phyloP scores from a whole-genome alignment of 208 protist species.

The Naegleria fowleri region DNA sequence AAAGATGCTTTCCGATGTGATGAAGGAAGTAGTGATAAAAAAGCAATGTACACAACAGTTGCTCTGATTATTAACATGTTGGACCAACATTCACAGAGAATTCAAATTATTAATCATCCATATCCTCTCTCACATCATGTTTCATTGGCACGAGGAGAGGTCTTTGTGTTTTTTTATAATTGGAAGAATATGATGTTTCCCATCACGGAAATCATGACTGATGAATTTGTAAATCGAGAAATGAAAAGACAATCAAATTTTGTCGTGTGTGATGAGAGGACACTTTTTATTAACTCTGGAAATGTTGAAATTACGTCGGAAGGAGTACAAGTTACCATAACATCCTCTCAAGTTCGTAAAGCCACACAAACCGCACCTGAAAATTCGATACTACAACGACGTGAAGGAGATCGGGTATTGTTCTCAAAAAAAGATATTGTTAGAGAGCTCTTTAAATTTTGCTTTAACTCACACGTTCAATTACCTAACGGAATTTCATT shows the following conservation, averaged over 20 bases:
- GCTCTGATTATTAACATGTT: neutral
- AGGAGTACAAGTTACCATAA: neutral
- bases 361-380: neutral
- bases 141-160: neutral
- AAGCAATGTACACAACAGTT: neutral
- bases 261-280: neutral
- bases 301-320: neutral
- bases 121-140: neutral
- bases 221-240: neutral
- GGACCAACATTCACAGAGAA: neutral
- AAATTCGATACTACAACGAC: too few species aligned
- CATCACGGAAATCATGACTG: neutral
- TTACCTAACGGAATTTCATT: neutral
- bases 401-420: neutral
- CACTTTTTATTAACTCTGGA: neutral
- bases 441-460: neutral
- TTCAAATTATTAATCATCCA: neutral
- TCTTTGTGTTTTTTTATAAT: neutral
- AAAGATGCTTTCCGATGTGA: neutral
- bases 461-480: neutral
- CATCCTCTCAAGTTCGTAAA: neutral
- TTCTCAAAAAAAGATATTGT: neutral
- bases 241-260: neutral
- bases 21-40: neutral
- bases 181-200: neutral